Evolutionary conservation across 2,329 filamentous ascomycete species (phyloP), one percentile per base, ranked within the genome.

Genomic region (Cladophialophora exuberans): DNA sequence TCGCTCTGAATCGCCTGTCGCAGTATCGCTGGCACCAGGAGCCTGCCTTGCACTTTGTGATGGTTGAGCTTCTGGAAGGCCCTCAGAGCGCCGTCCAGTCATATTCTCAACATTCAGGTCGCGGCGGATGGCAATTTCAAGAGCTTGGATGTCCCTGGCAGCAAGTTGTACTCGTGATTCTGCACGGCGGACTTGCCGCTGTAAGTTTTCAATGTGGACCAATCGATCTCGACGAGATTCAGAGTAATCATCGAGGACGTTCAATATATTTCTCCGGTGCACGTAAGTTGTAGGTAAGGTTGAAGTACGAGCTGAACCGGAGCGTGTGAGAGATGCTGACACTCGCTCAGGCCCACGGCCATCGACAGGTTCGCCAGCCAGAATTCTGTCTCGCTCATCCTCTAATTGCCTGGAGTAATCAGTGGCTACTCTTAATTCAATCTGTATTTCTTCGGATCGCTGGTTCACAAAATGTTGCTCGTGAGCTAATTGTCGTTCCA

Each of bases 151-250:
- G 45, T 62, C 60, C 15, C 49, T 42, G 9, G 56, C 50, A 3
- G 62, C 61, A 9, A 52, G 48, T n/a, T 57, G 57, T 11, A 64
- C 59, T 7, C 59, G 52, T 23, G 59, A 56, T 45, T 64, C 62
- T 31, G 62, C 62, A 23, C 59, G 50, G 25, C 62, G 61, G 17
- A 60, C 52, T 52, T 64, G 61, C 30, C 46, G 50, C 35, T 63
- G 51, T 2, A 64, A 48, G 11, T 62, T 49, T 31, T 60, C 54
- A 22, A 64, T 55, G 31, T 57, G 57, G 3, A 56, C 56, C 5
- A 51, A 17, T 46, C 62, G 42, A 13, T 54, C 42, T 11, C 39
- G 39, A 17, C 62, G 51, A 22, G 51, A 38, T 23, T 57, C 54
- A 11, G 41, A 33, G 25, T 60, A 59, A 33, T 55, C 51, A 22